Conservation (phyloP, 768 basidiomycete species). For the Lanmaoa pseudosensibilis region DNA sequence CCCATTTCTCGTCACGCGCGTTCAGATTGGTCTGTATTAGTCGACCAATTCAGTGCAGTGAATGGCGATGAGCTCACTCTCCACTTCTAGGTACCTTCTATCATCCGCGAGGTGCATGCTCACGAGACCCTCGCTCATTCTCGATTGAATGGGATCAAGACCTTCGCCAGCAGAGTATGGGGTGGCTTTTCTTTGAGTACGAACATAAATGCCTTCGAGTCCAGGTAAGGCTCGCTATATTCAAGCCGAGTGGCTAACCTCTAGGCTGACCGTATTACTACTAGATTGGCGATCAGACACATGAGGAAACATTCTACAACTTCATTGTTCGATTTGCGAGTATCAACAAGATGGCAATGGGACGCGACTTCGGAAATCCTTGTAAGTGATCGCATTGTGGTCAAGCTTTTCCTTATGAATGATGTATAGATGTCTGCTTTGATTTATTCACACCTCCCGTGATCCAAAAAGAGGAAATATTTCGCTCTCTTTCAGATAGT, state of each 20-base stretch:
- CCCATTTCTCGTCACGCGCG: conserved; percentile 52
- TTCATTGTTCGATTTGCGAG: conserved; percentile 56
- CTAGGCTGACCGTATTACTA: neutral
- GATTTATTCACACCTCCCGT: conserved; percentile 65
- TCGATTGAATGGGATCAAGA: conserved; percentile 70
- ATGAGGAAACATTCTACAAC: conserved; percentile 49
- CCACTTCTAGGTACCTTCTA: conserved; percentile 28
- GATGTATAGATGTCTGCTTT: conserved; percentile 59
- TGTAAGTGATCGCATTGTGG: conserved; percentile 42
- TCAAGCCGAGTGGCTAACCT: neutral
- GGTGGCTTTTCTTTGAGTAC: conserved; percentile 62
- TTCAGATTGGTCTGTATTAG: conserved; percentile 63
- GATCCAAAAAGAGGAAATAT: conserved; percentile 59
- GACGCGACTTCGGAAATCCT: conserved; percentile 58
- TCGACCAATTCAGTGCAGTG: neutral
- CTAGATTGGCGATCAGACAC: conserved; percentile 61
- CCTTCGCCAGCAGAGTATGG: conserved; percentile 46
- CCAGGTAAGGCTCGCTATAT: conserved; percentile 40
- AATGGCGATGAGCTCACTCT: neutral
- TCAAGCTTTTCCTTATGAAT: conserved; percentile 12
- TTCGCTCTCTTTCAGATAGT: conserved; percentile 45
- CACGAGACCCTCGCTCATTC: conserved; percentile 48
- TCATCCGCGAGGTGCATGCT: conserved; percentile 22
- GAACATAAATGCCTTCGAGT: conserved; percentile 67
- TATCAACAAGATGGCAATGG: conserved; percentile 60